Percentiles rank a stretch among this genome's conserved stretches.
Evolutionary conservation across 768 basidiomycete genomes (phyloP).

Genomic region (Leucosporidium yakuticum): DNA sequence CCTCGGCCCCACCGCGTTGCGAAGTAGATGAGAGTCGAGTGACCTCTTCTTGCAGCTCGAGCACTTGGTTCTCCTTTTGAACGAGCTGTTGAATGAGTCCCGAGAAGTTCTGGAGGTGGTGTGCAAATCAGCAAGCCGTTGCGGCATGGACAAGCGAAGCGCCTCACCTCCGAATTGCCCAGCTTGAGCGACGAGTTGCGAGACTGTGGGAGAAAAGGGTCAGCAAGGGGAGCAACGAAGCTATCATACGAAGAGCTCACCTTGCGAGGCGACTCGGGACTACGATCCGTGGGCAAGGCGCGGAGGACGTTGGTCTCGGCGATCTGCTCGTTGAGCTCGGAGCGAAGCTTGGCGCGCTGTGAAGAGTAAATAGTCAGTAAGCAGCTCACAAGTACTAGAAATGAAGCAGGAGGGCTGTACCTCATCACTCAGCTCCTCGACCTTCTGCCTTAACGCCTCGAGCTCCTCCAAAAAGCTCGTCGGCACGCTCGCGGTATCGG

Average conservation of each 20-base stretch:
- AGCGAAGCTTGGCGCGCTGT: constrained; percentile 53
- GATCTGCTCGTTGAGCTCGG: constrained; percentile 58
- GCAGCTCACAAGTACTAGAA: not conserved
- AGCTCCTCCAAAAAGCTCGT: constrained; percentile 55
- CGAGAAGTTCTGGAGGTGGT: constrained; percentile 52
- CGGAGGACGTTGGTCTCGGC: constrained; percentile 64
- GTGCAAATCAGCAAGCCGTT: not conserved
- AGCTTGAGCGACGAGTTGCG: constrained; percentile 46
- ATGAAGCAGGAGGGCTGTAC: constrained; percentile 43
- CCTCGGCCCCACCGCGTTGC: constrained; percentile 45
- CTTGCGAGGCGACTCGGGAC: not conserved
- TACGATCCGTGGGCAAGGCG: constrained; percentile 48
- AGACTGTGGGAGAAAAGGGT: constrained; percentile 41
- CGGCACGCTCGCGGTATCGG: constrained; percentile 44
- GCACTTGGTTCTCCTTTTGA: constrained; percentile 77
- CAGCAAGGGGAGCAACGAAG: too few relatives aligned
- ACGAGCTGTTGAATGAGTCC: constrained; percentile 73
- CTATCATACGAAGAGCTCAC: too few relatives aligned
- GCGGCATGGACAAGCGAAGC: not conserved
- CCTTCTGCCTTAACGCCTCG: constrained; percentile 54
- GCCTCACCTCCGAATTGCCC: constrained; percentile 53
- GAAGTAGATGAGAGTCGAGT: constrained; percentile 58
- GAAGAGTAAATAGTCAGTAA: not conserved
- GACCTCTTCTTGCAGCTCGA: constrained; percentile 65
- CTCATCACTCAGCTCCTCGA: constrained; percentile 63